A percentile compares a stretch with the other conserved stretches of the same genome.
Conservation (phyloP, 129 eudicot genomes). For the Artemisia argyi region DNA sequence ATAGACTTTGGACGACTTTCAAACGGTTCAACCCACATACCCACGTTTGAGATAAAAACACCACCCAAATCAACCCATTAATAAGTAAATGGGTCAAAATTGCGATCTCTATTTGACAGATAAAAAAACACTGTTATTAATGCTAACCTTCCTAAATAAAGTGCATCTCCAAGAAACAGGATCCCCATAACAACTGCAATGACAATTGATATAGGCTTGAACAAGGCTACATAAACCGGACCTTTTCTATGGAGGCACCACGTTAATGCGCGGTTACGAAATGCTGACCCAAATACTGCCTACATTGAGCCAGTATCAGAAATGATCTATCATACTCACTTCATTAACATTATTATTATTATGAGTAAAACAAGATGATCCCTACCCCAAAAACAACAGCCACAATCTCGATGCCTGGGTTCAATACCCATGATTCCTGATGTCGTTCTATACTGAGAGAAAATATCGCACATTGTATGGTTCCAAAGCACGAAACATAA, state of each 20-base stretch:
- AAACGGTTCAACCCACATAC: neutral
- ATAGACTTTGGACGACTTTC: too few species aligned
- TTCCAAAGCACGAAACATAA: neutral
- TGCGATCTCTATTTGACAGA: neutral
- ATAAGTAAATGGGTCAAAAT: neutral
- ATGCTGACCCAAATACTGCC: slow-evolving; percentile 1
- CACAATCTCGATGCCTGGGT: neutral
- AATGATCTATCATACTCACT: neutral
- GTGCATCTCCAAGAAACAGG: slow-evolving; percentile 33
- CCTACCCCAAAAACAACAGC: slow-evolving; percentile 3
- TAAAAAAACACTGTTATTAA: neutral
- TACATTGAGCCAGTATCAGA: neutral
- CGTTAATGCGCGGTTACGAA: neutral
- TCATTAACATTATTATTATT: neutral
- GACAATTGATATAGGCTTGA: slow-evolving; percentile 4
- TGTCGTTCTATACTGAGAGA: neutral
- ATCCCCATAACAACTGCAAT: slow-evolving; percentile 6
- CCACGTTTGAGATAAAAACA: slow-evolving; percentile 1
- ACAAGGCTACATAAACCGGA: slow-evolving; percentile 12
- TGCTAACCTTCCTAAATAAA: slow-evolving; percentile 59
- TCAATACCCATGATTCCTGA: neutral
- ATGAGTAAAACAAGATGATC: neutral
- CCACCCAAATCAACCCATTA: neutral
- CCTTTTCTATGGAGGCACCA: slow-evolving; percentile 10
- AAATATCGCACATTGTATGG: neutral